Evolutionary conservation across 108 stramenopile genomes (phyloP), one percentile per base, ranked within the genome.

Genomic region (Chaetoceros muelleri): DNA sequence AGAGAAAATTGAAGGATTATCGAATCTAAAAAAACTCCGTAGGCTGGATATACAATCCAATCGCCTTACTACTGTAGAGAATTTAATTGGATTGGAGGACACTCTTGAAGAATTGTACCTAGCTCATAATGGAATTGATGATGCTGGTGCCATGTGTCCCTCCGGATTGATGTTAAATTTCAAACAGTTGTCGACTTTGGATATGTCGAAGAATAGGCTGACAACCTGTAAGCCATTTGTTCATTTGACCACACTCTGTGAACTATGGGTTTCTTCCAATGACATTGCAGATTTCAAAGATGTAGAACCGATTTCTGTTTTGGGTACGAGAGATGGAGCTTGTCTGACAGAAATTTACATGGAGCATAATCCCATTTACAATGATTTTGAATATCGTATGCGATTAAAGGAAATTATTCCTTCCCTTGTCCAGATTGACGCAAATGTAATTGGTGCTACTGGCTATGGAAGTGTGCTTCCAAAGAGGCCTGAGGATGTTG

Each of bases 231-330:
- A 75, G 44, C 73, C 77, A 1, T 82, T 96, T 61, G 81, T 73
- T 17, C 89, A 88, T 57, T 60, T 94, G 28, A 62, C 60, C 1
- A 51, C 70, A 18, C 67, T 99, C 51, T 76, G 89, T 52, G 95
- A 97, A 64, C 75, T 99, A 30, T 99, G 98, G 98, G 65, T 97
- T 53, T 93, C 95, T 1, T 91, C 93, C 28, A 99, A 99, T 84
- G 70, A 87, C 55, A 90, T 99, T 49, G 60, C 72, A 53, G 57
- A 70, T 28, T 94, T 94, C 62, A 73, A 76, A 3, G 95, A 84
- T 53, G 67, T 96, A 7, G 60, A 76, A 46, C 67, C 71, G 13
- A 44, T 93, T 24, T 61, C 71, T 31, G 53, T 58, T 44, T 49
- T 76, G 13, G 55, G 64, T 21, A 54, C 30, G 48, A 71, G 46